A percentile compares a stretch with the other conserved stretches of the same genome.
Evolutionary conservation across 2,329 filamentous ascomycete genomes (phyloP).

Genomic region (Cladosporium sphaerospermum): DNA sequence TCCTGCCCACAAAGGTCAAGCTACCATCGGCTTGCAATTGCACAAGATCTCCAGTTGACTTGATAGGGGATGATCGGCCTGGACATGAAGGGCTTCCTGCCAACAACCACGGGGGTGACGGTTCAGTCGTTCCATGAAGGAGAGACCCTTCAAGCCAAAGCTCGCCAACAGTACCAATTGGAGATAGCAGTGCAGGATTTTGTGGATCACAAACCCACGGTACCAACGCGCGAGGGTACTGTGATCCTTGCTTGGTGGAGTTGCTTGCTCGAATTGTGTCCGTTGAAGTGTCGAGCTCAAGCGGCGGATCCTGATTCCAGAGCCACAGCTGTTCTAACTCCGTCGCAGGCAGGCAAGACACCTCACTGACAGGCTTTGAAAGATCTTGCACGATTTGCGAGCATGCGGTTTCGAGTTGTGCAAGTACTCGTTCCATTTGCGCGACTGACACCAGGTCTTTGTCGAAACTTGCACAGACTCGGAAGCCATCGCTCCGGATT

Average conservation of each 20-base stretch:
- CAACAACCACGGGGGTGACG: conserved; percentile 12
- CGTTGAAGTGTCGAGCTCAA: background rate
- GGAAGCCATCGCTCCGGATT: conserved; percentile 38
- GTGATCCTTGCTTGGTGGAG: conserved; percentile 1
- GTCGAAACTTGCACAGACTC: conserved; percentile 24
- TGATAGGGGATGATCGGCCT: conserved; percentile 25
- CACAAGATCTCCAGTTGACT: conserved; percentile 19
- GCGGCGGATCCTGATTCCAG: conserved; percentile 3
- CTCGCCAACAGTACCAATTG: conserved; percentile 34
- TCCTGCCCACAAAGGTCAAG: conserved; percentile 53
- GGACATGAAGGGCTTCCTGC: conserved; percentile 2
- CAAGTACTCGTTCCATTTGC: conserved; percentile 5
- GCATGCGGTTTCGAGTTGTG: conserved; percentile 1
- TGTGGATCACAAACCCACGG: conserved; percentile 27
- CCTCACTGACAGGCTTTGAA: background rate
- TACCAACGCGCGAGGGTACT: background rate
- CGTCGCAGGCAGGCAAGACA: background rate
- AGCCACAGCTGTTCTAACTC: conserved; percentile 6
- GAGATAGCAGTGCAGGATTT: conserved; percentile 25
- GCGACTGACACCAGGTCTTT: conserved; percentile 4
- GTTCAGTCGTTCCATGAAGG: conserved; percentile 26
- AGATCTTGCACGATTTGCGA: conserved; percentile 1
- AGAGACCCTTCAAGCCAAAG: conserved; percentile 26
- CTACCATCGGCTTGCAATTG: conserved; percentile 15
- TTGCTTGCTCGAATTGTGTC: background rate